Evolutionary conservation across 164 flowering plant species (phyloP), one percentile per base, ranked within the genome.

Genomic region (Pachysandra terminalis): DNA sequence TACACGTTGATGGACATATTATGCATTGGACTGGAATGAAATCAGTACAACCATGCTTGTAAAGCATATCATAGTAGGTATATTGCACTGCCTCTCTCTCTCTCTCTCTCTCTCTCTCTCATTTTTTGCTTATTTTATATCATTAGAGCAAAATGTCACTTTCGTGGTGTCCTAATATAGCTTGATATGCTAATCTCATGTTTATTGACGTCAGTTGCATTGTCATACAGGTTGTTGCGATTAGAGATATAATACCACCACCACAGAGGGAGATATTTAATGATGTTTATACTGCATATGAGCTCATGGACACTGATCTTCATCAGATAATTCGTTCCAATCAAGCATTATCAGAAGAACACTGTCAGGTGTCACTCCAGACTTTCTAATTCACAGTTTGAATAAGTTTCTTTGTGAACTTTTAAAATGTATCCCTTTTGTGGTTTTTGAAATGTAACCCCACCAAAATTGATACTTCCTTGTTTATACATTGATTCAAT

Each of bases 201-300:
- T 61, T 53, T 61, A 66, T 65, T 70, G 51, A 61, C 68, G 56
- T n/a, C 41, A 45, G 25, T 61, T 69, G 53, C 56, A n/a, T 64
- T 52, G 9, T 61, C 54, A 0, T 73, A 64, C 82, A 94, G 98
- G 91, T 94, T 75, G 98, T 94, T 73, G 97, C 96, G 60, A 86
- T 94, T 64, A 87, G 97, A 79, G 98, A 94, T 79, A 94, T 94
- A 68, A 88, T 94, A 65, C 98, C 97, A 48, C 96, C 98, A 14
- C 93, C 98, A 8, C 85, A 78, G 68, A 80, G 97, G 75, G 85
- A 79, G 26, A 26, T 68, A 16, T 91, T 94, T 77, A 90, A 91
- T 83, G 98, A 94, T 84, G 98, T 94, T 67, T 94, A 94, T 73
- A 94, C 91, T 65, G 95, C 97, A 48, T 94, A 94, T 78, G 98